Percentiles rank a stretch among this genome's conserved stretches.
Conservation (phyloP, 2,329 filamentous ascomycete species). For the Huntiella savannae region DNA sequence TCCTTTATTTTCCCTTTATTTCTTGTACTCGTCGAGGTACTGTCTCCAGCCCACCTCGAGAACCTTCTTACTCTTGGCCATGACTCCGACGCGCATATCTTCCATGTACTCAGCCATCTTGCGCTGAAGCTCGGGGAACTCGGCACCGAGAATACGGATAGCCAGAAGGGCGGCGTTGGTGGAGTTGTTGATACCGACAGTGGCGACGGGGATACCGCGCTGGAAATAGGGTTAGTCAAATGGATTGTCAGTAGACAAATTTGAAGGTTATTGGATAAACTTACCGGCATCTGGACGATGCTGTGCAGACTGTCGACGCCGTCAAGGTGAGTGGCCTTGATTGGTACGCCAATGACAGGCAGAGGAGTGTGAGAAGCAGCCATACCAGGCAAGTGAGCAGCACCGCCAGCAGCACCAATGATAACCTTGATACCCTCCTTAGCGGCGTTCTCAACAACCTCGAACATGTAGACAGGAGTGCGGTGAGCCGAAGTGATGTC, state of each 20-base stretch:
- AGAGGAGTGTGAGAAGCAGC: constrained; percentile 49
- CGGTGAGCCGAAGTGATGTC: constrained; percentile 67
- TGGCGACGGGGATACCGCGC: constrained; percentile 51
- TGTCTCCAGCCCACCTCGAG: constrained; percentile 34
- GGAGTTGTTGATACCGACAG: constrained; percentile 63
- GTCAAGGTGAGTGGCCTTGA: constrained; percentile 43
- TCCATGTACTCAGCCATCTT: constrained; percentile 42
- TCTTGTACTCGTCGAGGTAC: constrained; percentile 26
- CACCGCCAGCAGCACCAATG: constrained; percentile 58
- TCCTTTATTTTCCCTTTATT: constrained; percentile 15
- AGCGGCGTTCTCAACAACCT: constrained; percentile 44
- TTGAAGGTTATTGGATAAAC: constrained; percentile 23
- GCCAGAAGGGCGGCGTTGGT: constrained; percentile 60
- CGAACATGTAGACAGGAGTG: constrained; percentile 50
- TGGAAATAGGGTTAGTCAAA: constrained; percentile 12
- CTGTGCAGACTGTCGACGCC: constrained; percentile 4
- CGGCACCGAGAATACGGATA: constrained; percentile 43
- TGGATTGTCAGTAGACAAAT: constrained; percentile 19
- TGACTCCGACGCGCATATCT: constrained; percentile 43
- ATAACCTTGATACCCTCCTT: constrained; percentile 51
- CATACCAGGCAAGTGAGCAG: constrained; percentile 60
- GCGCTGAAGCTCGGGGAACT: constrained; percentile 33
- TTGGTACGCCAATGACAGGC: constrained; percentile 60
- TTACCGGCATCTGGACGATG: constrained; percentile 15
- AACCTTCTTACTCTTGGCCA: constrained; percentile 40